These are phyloP conservation scores for Deinandra increscens DNA, from an alignment of 129 eudicot species.

Conservation along the genomic window DNA sequence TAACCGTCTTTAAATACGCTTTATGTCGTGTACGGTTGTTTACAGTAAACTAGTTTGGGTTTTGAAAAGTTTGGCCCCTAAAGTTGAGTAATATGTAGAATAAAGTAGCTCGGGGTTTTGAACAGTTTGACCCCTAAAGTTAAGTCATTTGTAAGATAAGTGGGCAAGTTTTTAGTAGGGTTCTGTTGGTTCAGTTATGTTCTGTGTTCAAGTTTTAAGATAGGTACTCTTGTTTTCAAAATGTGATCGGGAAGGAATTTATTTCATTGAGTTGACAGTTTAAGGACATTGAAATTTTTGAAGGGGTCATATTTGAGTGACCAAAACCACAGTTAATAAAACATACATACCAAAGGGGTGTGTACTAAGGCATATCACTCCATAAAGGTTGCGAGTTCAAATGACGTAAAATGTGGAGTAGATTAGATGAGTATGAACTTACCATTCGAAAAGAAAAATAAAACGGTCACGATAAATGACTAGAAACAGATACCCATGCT, in stretches of 20 bases:
- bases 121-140: constrained; percentile 9
- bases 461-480: too few species aligned
- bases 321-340: too few species aligned
- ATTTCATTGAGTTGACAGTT: neutral
- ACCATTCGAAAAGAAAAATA: too few species aligned
- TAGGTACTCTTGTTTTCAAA: neutral
- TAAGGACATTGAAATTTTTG: neutral
- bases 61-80: too few species aligned
- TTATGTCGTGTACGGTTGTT: too few species aligned
- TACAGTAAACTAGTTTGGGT: too few species aligned
- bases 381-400: too few species aligned
- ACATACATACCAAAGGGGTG: neutral
- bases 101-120: constrained; percentile 14
- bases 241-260: neutral
- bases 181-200: neutral
- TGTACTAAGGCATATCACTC: too few species aligned
- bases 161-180: neutral
- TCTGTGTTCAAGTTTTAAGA: neutral
- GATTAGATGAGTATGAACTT: too few species aligned
- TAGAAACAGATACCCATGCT: too few species aligned
- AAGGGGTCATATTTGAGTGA: neutral
- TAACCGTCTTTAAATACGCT: neutral
- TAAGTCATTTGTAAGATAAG: constrained; percentile 21
- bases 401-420: too few species aligned
- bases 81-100: too few species aligned